A percentile compares a stretch with the other conserved stretches of the same genome.
Conservation (phyloP, 352 stramenopile genomes). For the Pythium aphanidermatum region DNA sequence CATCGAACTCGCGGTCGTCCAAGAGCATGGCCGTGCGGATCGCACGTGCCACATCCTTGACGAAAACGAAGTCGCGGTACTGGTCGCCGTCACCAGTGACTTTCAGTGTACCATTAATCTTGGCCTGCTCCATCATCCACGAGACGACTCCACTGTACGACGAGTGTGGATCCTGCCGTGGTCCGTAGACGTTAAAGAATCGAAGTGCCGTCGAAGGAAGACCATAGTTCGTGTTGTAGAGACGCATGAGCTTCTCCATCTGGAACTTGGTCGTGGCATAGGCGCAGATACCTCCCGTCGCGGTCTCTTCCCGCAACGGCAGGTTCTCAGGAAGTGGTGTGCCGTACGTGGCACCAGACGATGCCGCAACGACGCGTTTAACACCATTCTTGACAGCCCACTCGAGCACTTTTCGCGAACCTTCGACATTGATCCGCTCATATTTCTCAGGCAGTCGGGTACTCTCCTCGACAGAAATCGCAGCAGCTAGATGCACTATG, state of each 20-base stretch:
- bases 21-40: conserved; percentile 77
- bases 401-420: conserved; percentile 75
- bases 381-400: conserved; percentile 69
- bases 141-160: conserved; percentile 81
- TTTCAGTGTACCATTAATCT: conserved; percentile 77
- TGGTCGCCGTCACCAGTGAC: conserved; percentile 71
- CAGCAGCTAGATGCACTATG: conserved; percentile 74
- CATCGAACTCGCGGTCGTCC: conserved; percentile 59
- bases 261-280: conserved; percentile 83
- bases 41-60: conserved; percentile 78
- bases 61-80: conserved; percentile 83
- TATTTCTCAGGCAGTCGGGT: conserved; percentile 83
- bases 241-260: conserved; percentile 76
- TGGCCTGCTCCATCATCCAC: conserved; percentile 85
- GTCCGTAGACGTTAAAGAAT: conserved; percentile 85
- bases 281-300: conserved; percentile 70
- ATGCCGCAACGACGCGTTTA: conserved; percentile 75
- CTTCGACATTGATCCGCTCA: conserved; percentile 79
- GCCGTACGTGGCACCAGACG: conserved; percentile 73
- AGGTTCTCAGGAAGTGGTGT: conserved; percentile 56
- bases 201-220: conserved; percentile 72
- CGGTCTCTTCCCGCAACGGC: conserved; percentile 61
- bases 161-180: conserved; percentile 74
- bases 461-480: conserved; percentile 83
- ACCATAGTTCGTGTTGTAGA: conserved; percentile 61